Evolutionary conservation across 768 basidiomycete genomes (phyloP), one percentile per base, ranked within the genome.

Genomic region (Suillus ampliporus): DNA sequence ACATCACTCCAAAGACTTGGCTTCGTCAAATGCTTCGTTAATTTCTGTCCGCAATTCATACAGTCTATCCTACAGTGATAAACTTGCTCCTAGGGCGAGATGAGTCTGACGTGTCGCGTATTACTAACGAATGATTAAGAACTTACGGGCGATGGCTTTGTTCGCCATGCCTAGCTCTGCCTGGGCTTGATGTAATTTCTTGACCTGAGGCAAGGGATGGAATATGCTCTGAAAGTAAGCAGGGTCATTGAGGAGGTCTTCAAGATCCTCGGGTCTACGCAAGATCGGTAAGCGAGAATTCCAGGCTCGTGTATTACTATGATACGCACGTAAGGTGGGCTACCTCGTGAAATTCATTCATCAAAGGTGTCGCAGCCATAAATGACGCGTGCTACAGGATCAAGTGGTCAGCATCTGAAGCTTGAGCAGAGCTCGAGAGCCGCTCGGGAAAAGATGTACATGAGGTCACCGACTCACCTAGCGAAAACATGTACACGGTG

Each of bases 211-310:
- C 11, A 97, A 77, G 1, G 92, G 87, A 75, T 95, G 90, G 65
- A 99, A 90, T 64, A 91, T 80, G 9, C 95, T 91, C 73, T 96
- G 91, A 67, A 96, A 95, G 73, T 95, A 95, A 17, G 79, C 77
- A 1, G 89, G 90, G 72, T 97, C 93, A 15, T 83, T 81, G 23
- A 97, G 78, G 5, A 97, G 79, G 70, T 96, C 94, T 74, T 97
- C 92, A n/a, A 99, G 82, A 69, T 95, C 94, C 66, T 93, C 90
- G 57, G 91, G 86, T 67, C 94, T 95, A 69, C n/a, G 52, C 54
- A 50, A 38, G 31, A 63, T 51, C 23, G 59, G 48, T 73, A 59
- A 69, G 64, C 41, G n/a, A 41, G 26, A 26, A 44, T 11, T 31
- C 52, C 34, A 37, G 40, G 35, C 28, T 40, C 57, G 19, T 56